Base-by-base conservation (phyloP, 2,329 filamentous ascomycete genomes). In the Chaetothyriales sp. region DNA sequence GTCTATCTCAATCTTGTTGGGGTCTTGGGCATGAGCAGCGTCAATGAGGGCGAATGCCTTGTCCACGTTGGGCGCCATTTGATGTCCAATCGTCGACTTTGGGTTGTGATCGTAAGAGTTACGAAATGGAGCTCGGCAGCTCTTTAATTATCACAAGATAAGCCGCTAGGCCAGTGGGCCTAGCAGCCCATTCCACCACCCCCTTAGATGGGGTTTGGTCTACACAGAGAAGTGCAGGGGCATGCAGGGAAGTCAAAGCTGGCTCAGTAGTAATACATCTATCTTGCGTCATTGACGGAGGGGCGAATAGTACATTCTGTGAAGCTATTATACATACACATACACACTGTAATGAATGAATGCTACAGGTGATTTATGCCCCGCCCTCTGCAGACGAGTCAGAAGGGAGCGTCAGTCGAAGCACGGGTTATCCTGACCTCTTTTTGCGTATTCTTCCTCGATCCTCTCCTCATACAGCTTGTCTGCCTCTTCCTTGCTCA, bases 31-130 rank as follows among this genome's bases (percentile, higher is more conserved):
- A 67, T 88, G 85, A 0, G 83, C 86, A 51, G 77, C 75, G 69
- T 92, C 86, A 63, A 94, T 89, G 58, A 81, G 74, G 40, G 73
- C 65, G 43, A 89, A 71, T 22, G 83, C 85, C 50, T 59, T 59
- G 15, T 66, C 58, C 52, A 60, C 43, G 47, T 60, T 54, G 28
- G 58, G 58, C 29, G 59, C 51, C 59, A 61, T 61, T 10, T 28
- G 2, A 15, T 40, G 10, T 40, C 22, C 6, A 25, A 25, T 25
- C 6, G 22, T 25, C 22, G 22, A 25, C 22, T 25, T 6, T 25
- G 22, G 22, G 22, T 25, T 6, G 22, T 25, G 3, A 25, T 25
- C 6, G 22, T 25, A 25, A 6, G 22, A 25, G 22, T 25, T 25
- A 25, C 3, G 22, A 25, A 6, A 25, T 6, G 6, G 22, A 25